A percentile compares a stretch with the other conserved stretches of the same genome.
These are phyloP conservation scores for Cutaneotrichosporon mucoides DNA, from an alignment of 1,284 basidiomycete species.

Conservation along the genomic window DNA sequence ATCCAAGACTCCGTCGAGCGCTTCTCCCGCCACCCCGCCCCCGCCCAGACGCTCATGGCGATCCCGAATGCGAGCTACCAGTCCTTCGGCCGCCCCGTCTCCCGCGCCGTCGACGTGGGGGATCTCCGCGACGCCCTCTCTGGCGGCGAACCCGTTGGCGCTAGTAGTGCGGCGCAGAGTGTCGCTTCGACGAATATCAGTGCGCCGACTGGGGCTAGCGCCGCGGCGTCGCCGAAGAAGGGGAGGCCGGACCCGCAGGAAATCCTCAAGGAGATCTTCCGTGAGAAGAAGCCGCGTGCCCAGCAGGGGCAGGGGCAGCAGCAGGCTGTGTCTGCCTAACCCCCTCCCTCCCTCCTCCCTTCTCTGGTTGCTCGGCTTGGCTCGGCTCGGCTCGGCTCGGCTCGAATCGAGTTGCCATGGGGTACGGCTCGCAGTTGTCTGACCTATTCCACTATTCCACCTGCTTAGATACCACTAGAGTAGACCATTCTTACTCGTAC, in stretches of 20 bases:
- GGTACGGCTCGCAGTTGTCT: too few species aligned
- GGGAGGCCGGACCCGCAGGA: constrained; percentile 27
- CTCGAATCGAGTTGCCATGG: too few species aligned
- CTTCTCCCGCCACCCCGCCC: background rate
- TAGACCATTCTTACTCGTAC: too few species aligned
- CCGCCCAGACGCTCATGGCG: constrained; percentile 61
- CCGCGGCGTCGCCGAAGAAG: background rate
- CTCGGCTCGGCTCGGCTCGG: too few species aligned
- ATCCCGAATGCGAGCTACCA: constrained; percentile 80
- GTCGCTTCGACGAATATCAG: background rate
- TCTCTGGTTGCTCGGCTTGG: too few species aligned
- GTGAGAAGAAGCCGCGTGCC: constrained; percentile 32
- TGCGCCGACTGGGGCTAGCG: background rate
- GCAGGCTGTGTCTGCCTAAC: too few species aligned
- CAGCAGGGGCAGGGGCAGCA: background rate
- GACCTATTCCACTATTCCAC: too few species aligned
- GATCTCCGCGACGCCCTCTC: constrained; percentile 74
- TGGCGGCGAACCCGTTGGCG: background rate
- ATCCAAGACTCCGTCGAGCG: constrained; percentile 56
- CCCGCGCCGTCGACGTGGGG: constrained; percentile 66
- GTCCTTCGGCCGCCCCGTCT: constrained; percentile 63
- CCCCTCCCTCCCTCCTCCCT: too few species aligned
- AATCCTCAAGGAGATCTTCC: constrained; percentile 49
- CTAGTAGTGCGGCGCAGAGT: background rate
- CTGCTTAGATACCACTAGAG: too few species aligned